Conservation (phyloP, 169 alveolate genomes). For the Eimeria tenella region DNA sequence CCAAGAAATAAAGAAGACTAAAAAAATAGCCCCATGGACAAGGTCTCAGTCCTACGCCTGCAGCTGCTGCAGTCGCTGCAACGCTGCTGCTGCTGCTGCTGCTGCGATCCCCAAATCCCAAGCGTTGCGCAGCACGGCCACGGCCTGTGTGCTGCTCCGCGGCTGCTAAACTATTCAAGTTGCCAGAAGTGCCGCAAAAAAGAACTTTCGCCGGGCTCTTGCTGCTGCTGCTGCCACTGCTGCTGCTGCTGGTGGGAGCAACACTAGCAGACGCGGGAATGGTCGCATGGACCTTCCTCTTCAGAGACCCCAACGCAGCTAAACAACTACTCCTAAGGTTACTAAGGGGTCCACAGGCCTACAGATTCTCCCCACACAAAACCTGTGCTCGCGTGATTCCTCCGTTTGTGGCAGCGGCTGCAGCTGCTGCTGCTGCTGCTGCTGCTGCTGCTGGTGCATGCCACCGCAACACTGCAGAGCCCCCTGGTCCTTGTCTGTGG, state of each 20-base stretch:
- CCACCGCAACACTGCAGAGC: background rate
- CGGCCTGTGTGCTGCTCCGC: too few relatives aligned
- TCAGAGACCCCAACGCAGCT: background rate
- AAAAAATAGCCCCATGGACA: background rate
- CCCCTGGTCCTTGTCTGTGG: too few relatives aligned
- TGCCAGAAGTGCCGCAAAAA: background rate
- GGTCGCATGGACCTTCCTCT: background rate
- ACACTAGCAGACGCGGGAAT: background rate
- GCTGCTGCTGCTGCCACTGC: conserved; percentile 3
- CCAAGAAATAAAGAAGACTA: too few relatives aligned
- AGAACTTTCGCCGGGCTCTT: background rate
- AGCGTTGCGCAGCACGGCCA: too few relatives aligned
- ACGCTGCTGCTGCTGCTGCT: background rate
- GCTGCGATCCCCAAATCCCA: background rate
- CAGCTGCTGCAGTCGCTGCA: background rate
- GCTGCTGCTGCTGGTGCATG: background rate
- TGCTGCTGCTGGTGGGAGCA: background rate
- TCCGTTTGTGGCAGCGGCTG: background rate
- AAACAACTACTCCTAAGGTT: background rate
- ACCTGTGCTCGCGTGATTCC: background rate
- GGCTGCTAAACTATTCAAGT: too few relatives aligned
- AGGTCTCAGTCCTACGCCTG: background rate
- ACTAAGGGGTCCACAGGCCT: background rate
- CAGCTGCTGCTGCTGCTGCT: background rate
- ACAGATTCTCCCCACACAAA: background rate